A percentile compares a stretch with the other conserved stretches of the same genome.
phyloP scores from a whole-genome alignment of 495 filamentous ascomycete species.

The Penicillium manginii region DNA sequence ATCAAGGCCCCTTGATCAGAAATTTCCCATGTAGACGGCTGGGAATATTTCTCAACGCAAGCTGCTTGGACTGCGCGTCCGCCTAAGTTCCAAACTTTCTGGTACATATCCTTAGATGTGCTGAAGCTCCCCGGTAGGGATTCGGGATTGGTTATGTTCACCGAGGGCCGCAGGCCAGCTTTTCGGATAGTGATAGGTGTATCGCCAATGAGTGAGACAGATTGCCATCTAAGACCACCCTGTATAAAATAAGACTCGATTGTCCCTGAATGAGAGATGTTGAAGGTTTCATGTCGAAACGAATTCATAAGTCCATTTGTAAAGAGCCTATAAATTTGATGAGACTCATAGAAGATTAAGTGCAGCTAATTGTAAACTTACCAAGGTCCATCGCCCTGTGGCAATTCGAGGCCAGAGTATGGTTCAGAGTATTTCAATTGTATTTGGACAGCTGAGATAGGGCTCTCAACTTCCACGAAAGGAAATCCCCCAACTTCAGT shows the following conservation, averaged over 20 bases:
- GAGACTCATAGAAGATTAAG: not conserved
- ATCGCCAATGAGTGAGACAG: slow-evolving; percentile 12
- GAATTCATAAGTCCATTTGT: slow-evolving; percentile 26
- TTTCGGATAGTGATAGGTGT: slow-evolving; percentile 12
- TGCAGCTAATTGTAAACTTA: slow-evolving; percentile 2
- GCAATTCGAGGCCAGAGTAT: slow-evolving; percentile 14
- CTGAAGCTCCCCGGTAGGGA: slow-evolving; percentile 21
- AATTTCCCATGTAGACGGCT: slow-evolving; percentile 27
- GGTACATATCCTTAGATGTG: slow-evolving; percentile 22
- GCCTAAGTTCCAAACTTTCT: slow-evolving; percentile 30
- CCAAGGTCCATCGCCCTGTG: slow-evolving; percentile 25
- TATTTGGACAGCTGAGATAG: slow-evolving; percentile 16
- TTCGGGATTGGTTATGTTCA: slow-evolving; percentile 14
- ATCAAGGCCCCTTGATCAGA: slow-evolving; percentile 19
- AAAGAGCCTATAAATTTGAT: slow-evolving; percentile 6
- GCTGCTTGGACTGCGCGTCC: slow-evolving; percentile 22
- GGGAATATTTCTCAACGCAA: slow-evolving; percentile 17
- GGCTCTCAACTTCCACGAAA: slow-evolving; percentile 3
- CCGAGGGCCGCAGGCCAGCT: slow-evolving; percentile 14
- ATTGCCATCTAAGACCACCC: slow-evolving; percentile 29
- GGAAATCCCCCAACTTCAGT: slow-evolving; percentile 8
- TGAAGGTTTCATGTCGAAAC: slow-evolving; percentile 31
- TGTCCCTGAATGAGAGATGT: slow-evolving; percentile 21
- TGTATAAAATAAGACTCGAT: slow-evolving; percentile 25
- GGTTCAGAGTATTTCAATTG: slow-evolving; percentile 25